Evolutionary conservation across 345 rosid species (phyloP), one percentile per base, ranked within the genome.

Genomic region (Ceriops zippeliana): DNA sequence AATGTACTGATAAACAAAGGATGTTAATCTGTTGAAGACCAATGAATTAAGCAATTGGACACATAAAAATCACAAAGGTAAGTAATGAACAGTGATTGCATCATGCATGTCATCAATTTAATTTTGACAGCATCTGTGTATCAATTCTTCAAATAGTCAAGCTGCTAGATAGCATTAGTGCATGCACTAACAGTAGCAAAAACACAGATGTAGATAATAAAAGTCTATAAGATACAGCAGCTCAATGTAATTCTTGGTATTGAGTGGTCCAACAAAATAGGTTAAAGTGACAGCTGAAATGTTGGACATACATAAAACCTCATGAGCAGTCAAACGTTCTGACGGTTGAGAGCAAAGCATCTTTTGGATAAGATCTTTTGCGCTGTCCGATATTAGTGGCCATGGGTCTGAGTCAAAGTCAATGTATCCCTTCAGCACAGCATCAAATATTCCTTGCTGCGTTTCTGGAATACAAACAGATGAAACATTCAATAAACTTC

Each of bases 371-470:
- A 95, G 86, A 79, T 89, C 96, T 77, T 95, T 91, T 11, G 87
- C 97, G 66, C 96, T 91, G 66, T 86, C 89, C 30, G 98, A 91
- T 79, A 93, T 91, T 58, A 89, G 67, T 24, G 98, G 98, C 98
- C 98, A 93, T 1, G 98, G 98, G 42, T 93, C 96, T 35, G 97
- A 91, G 31, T 89, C 91, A 27, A 93, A 93, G 82, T 93, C 97
- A 69, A 93, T 88, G 66, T 88, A 81, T 58, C 97, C 97, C 84
- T 88, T 93, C 75, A 93, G 76, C 76, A 93, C 97, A 6, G 97
- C 97, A 85, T 89, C 98, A 78, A 93, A 93, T 80, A 93, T 93
- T 74, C 97, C 98, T 80, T 93, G 97, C 73, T 91, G 97, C 64
- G 97, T 88, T 83, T 93, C 98, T 93, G 82, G 70, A 74, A 34